Conservation (phyloP, 2,329 filamentous ascomycete species). For the Colletotrichum agaves region DNA sequence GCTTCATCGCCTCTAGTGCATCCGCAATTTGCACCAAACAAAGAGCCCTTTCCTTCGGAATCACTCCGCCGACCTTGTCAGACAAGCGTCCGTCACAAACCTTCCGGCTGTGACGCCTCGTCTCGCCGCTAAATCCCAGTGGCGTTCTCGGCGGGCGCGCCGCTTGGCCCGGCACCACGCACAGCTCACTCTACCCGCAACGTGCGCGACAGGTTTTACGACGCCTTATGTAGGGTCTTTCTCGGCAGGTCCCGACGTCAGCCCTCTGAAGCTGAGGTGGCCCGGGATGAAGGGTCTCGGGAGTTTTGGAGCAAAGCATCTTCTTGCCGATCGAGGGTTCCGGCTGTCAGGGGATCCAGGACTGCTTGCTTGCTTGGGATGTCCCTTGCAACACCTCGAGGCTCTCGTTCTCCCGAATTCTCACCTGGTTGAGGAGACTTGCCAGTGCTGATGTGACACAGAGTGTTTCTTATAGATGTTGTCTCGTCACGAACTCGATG, state of each 20-base stretch:
- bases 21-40: background rate
- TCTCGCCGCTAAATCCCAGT: background rate
- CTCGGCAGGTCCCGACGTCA: slow-evolving; percentile 10
- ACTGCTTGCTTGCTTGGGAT: background rate
- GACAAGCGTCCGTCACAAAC: slow-evolving; percentile 25
- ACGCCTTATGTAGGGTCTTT: background rate
- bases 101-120: slow-evolving; percentile 16
- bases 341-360: background rate
- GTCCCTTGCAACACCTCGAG: background rate
- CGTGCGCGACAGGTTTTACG: background rate
- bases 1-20: background rate
- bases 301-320: background rate
- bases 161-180: background rate
- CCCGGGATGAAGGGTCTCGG: slow-evolving; percentile 3
- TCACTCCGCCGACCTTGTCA: slow-evolving; percentile 18
- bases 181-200: background rate
- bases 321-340: background rate
- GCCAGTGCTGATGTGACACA: background rate
- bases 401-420: background rate
- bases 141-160: slow-evolving; percentile 2
- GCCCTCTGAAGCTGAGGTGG: background rate
- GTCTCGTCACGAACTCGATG: background rate
- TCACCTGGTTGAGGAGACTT: background rate
- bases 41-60: background rate
- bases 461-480: background rate